Evolutionary conservation across 192 early-diverging fungal species (phyloP).

Genomic region (Coemansia sp.): DNA sequence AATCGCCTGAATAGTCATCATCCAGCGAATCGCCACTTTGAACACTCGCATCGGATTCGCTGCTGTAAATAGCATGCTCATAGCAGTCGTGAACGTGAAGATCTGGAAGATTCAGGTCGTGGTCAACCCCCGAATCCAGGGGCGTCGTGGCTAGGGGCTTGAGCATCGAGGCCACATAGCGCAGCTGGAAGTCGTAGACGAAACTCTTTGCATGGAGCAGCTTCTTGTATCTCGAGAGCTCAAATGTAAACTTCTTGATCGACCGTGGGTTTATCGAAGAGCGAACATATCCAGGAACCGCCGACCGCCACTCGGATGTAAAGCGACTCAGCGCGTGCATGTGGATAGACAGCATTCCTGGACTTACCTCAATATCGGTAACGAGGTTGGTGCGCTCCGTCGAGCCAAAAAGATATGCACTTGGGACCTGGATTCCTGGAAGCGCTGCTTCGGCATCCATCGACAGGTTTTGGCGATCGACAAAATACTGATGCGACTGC

Average conservation of each 20-base stretch:
- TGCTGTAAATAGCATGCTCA: slow-evolving; percentile 20
- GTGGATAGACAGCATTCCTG: slow-evolving; percentile 43
- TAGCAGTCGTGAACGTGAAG: background rate
- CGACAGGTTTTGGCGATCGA: background rate
- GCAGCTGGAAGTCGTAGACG: slow-evolving; percentile 54
- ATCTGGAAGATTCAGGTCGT: background rate
- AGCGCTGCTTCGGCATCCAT: slow-evolving; percentile 7
- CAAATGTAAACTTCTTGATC: slow-evolving; percentile 48
- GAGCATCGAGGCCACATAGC: slow-evolving; percentile 36
- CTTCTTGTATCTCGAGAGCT: slow-evolving; percentile 52
- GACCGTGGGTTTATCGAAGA: slow-evolving; percentile 37
- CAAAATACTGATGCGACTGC: slow-evolving; percentile 10
- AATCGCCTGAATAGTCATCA: slow-evolving; percentile 13
- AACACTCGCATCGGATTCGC: slow-evolving; percentile 24
- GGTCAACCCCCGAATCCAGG: background rate
- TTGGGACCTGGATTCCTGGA: slow-evolving; percentile 34
- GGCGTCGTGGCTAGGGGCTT: slow-evolving; percentile 9
- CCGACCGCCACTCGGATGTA: slow-evolving; percentile 46
- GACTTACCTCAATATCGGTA: slow-evolving; percentile 42
- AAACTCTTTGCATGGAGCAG: slow-evolving; percentile 52
- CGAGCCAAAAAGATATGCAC: slow-evolving; percentile 45
- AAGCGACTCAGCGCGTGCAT: slow-evolving; percentile 48
- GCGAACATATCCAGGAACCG: slow-evolving; percentile 42
- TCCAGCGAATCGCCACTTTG: slow-evolving; percentile 3
- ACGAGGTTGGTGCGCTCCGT: slow-evolving; percentile 46